Evolutionary conservation across 1,139 yeast genomes (phyloP).

Genomic region (Geotrichum citri-aurantii): DNA sequence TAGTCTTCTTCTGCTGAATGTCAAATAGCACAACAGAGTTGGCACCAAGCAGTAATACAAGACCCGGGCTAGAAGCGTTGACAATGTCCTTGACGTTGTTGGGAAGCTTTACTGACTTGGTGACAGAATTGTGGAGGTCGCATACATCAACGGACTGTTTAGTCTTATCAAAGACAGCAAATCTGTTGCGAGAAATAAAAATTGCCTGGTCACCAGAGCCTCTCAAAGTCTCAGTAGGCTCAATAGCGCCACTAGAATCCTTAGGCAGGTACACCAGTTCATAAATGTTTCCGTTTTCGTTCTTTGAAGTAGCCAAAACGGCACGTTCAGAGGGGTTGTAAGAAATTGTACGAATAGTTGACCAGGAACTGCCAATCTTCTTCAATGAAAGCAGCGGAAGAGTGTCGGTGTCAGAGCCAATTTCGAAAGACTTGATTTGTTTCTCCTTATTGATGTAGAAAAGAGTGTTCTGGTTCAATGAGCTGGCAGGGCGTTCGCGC

Average conservation of each 20-base stretch:
- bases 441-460: conserved; percentile 77
- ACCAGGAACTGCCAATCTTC: conserved; percentile 81
- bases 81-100: conserved; percentile 66
- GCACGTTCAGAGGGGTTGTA: conserved; percentile 92
- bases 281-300: conserved; percentile 55
- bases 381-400: conserved; percentile 79
- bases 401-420: conserved; percentile 48
- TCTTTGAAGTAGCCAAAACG: conserved; percentile 74
- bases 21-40: conserved; percentile 76
- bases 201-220: conserved; percentile 85
- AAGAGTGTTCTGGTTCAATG: conserved; percentile 63
- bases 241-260: conserved; percentile 87
- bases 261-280: conserved; percentile 77
- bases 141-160: conserved; percentile 68
- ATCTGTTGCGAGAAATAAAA: conserved; percentile 90
- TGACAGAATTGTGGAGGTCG: conserved; percentile 73
- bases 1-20: conserved; percentile 82
- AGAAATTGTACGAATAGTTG: conserved; percentile 75
- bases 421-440: conserved; percentile 77
- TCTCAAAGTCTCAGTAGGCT: conserved; percentile 69
- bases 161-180: conserved; percentile 68
- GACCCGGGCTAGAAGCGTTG: conserved; percentile 74
- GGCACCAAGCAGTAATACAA: conserved; percentile 67
- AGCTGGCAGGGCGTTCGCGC: conserved; percentile 92
- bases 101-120: conserved; percentile 77